A percentile compares a stretch with the other conserved stretches of the same genome.
These are phyloP conservation scores for Mycena epipterygia DNA, from an alignment of 768 basidiomycete species.

Conservation along the genomic window DNA sequence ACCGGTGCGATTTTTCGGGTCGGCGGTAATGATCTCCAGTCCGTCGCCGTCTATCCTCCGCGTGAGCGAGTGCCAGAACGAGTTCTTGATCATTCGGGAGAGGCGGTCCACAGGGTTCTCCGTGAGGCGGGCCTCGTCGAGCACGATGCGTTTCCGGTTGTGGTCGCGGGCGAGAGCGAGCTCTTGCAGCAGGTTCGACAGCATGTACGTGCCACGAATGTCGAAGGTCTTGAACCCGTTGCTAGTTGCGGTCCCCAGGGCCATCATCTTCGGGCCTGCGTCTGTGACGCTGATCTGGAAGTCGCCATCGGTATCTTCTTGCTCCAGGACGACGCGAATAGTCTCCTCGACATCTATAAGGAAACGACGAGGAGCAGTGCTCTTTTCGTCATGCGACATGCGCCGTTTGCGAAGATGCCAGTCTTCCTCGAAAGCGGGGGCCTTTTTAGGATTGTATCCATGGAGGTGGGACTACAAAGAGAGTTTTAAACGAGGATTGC, in stretches of 20 bases:
- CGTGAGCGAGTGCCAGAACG: slow-evolving; percentile 98
- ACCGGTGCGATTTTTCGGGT: slow-evolving; percentile 96
- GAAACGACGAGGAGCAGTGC: slow-evolving; percentile 87
- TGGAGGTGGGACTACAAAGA: slow-evolving; percentile 74
- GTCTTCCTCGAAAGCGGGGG: slow-evolving; percentile 84
- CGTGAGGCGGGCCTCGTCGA: slow-evolving; percentile 97
- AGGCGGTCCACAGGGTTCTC: slow-evolving; percentile 98
- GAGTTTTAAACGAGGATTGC: slow-evolving; percentile 22
- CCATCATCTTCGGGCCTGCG: slow-evolving; percentile 96
- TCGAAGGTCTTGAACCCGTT: slow-evolving; percentile 99
- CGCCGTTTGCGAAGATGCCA: slow-evolving; percentile 80
- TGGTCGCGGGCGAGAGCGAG: slow-evolving; percentile 97
- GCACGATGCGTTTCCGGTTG: slow-evolving; percentile 94
- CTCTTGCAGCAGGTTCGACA: slow-evolving; percentile 98
- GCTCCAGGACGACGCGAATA: slow-evolving; percentile 94
- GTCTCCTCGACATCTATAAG: slow-evolving; percentile 99
- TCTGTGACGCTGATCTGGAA: slow-evolving; percentile 98
- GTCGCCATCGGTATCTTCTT: slow-evolving; percentile 97
- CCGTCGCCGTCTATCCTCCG: slow-evolving; percentile 98
- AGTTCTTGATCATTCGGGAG: slow-evolving; percentile 96
- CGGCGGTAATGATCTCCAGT: slow-evolving; percentile 96
- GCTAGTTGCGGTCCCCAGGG: slow-evolving; percentile 95
- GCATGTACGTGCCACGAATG: slow-evolving; percentile 98
- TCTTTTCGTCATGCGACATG: slow-evolving; percentile 95
- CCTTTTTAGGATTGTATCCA: slow-evolving; percentile 77